Evolutionary conservation across 495 filamentous ascomycete genomes (phyloP), one percentile per base, ranked within the genome.

Genomic region (Penicillium herquei): DNA sequence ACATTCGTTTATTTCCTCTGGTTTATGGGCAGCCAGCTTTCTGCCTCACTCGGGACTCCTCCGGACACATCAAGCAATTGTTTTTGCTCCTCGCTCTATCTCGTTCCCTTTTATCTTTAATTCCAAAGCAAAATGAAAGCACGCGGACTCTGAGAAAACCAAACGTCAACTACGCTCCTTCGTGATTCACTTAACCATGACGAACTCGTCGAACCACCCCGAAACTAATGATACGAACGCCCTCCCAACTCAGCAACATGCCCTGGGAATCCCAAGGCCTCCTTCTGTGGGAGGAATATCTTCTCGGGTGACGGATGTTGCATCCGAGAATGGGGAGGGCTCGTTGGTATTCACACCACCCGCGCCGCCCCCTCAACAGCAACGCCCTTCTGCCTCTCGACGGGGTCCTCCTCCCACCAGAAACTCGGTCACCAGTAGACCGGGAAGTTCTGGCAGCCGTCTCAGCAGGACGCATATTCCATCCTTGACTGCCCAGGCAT

Each of bases 381-480:
- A 72, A 37, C 76, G 71, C 41, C 59, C 65, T 35, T 76, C 78
- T 49, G 77, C 73, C 33, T 81, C 82, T 26, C 66, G 78, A 51
- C 70, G 80, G 56, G 81, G 77, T 14, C 74, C 71, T 16, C 78
- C 67, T 14, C 70, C 70, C 42, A 68, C 67, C 10, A 68, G 72
- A 40, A 72, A 64, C 45, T 77, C 72, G 11, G 53, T 70, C 16
- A 61, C 70, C 8, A 75, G 71, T 58, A 67, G 87, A 58, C 87
- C 88, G 10, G 70, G 72, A 21, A 88, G 82, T 56, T 82, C 87
- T 3, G 81, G 80, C 3, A 91, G 88, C 67, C 81, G 86, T 63
- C 88, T 91, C 46, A 90, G 88, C 67, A 81, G 85, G 63, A 92
- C 89, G 14, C 94, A 98, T 77, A 93, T 96, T 35, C 92, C 94